Evolutionary conservation across 2,329 filamentous ascomycete species (phyloP), one percentile per base, ranked within the genome.

Genomic region (Pseudocercospora crystallina): DNA sequence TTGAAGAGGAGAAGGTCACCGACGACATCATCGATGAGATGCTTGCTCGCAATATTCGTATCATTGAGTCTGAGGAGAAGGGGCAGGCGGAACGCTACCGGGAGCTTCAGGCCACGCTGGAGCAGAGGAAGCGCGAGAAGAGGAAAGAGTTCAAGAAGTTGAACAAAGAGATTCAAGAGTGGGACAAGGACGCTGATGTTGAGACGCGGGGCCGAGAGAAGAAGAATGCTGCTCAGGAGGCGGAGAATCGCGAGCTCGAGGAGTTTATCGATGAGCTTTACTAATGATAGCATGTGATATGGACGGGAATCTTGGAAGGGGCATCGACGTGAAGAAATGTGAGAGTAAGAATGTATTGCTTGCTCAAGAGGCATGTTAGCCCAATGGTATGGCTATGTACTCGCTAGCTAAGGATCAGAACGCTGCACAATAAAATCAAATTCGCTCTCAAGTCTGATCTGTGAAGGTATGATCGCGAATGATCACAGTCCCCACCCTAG

Each of bases 1-100:
- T 76, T 8, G 69, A 73, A n/a, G 70, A 73, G 38, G 76, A 78
- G 57, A 68, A 67, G 3, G 72, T 71, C 1, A 67, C 78, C 20
- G 63, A 61, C 3, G 67, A 74, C 26, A 71, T 78, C 20, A 59
- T 77, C 3, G 66, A 71, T 7, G 70, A 69, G 17, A 80, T 76
- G 56, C 68, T 65, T 32, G 61, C 67, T 29, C 73, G 76, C 43
- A 75, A 73, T 37, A 54, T 71, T 53, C 65, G 62, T n/a, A 57
- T 79, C 14, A 60, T 80, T 8, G 63, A 74, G 31, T 61, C 71
- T 14, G 62, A 79, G 13, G 66, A 73, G 40, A 51, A 69, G 43
- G 64, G 63, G 5, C 76, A 78, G 26, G 60, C 69, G 26, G 59
- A 66, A 20, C 67, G 71, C 12, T 70, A 73, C 42, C 58, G 66